Evolutionary conservation across 2,329 filamentous ascomycete genomes (phyloP), one percentile per base, ranked within the genome.

Genomic region (Ophiostoma fasciatum): DNA sequence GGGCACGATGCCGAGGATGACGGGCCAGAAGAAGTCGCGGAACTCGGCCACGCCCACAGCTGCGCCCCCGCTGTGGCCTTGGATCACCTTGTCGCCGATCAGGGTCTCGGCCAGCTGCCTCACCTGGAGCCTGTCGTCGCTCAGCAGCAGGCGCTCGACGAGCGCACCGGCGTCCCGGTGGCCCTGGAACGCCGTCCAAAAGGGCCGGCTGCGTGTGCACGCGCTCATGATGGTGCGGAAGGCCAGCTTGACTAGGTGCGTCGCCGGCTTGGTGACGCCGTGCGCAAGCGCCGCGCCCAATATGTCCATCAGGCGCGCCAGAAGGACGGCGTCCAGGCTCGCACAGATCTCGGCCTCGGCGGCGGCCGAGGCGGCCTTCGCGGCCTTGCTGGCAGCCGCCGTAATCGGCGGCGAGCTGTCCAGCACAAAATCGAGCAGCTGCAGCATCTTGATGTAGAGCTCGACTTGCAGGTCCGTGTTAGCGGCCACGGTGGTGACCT

Each of bases 361-460:
- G n/a, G n/a, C n/a, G n/a, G n/a, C n/a, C n/a, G n/a, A n/a, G n/a
- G n/a, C n/a, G n/a, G n/a, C n/a, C n/a, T n/a, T n/a, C n/a, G n/a
- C n/a, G n/a, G n/a, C n/a, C n/a, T n/a, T n/a, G n/a, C n/a, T n/a
- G n/a, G n/a, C n/a, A n/a, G n/a, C n/a, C n/a, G n/a, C n/a, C n/a
- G n/a, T n/a, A n/a, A n/a, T 45, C 7, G 48, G 43, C 4, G 42
- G 22, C 3, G 45, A 37, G 21, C 49, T 48, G 54, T 62, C 61
- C 15, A 80, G 55, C 25, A 75, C 63, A 28, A 62, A 51, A 13
- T 69, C 53, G 32, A 79, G 60, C 42, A 63, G 68, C 36, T 74
- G 65, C 17, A 79, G 56, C n/a, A 78, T 57, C 38, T 63, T 61
- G 28, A 62, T 57, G 10, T 63, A 61, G 37, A 78, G 62, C 20